These are phyloP conservation scores for Neurospora sp. DNA, from an alignment of 495 filamentous ascomycete species.

Conservation along the genomic window DNA sequence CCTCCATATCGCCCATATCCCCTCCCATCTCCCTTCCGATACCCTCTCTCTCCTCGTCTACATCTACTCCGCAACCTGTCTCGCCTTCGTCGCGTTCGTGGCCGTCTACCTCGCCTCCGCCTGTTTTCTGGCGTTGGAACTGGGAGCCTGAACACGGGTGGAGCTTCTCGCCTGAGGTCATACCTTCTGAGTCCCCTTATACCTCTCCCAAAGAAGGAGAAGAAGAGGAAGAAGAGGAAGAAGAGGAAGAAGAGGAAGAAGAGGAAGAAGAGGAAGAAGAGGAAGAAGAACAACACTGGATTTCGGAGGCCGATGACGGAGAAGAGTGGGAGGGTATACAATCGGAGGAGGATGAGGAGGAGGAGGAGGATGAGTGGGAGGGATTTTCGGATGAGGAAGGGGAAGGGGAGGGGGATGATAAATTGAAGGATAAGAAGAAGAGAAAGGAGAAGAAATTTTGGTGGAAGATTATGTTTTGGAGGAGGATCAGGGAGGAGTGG, in stretches of 20 bases:
- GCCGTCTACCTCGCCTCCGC: not conserved
- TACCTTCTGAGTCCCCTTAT: not conserved
- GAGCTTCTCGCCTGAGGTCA: not conserved
- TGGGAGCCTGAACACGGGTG: too few relatives aligned
- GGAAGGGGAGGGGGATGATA: not conserved
- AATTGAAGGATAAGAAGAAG: not conserved
- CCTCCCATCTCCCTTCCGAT: not conserved
- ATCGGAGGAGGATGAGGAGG: not conserved
- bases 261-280: not conserved
- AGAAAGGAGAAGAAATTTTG: not conserved
- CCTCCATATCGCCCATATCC: not conserved
- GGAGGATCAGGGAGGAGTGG: not conserved
- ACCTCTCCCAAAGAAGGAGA: not conserved
- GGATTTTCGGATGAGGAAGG: not conserved
- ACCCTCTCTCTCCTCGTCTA: not conserved
- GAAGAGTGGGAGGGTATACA: not conserved
- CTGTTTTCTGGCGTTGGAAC: not conserved
- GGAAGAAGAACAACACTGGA: not conserved
- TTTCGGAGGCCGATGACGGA: not conserved
- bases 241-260: not conserved
- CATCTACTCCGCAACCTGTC: not conserved
- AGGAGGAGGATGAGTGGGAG: not conserved
- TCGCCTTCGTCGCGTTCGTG: not conserved
- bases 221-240: not conserved
- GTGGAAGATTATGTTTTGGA: not conserved